Evolutionary conservation across 164 flowering plant species (phyloP), one percentile per base, ranked within the genome.

Genomic region (Cinnamomum chago): DNA sequence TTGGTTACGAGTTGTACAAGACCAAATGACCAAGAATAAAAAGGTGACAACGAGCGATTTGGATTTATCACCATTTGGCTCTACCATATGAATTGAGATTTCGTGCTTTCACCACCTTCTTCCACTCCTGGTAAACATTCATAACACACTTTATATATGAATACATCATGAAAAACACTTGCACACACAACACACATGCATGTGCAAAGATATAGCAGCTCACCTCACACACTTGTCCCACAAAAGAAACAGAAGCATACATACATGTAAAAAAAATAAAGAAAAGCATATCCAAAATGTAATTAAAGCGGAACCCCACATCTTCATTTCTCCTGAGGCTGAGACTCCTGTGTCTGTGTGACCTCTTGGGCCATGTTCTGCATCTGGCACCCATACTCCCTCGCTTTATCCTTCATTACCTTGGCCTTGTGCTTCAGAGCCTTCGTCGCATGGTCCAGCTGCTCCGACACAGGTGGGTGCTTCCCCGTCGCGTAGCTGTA

Each of bases 401-500:
- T 80, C 3, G 86, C 87, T 73, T 72, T 75, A 71, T 86, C 87
- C 81, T 80, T 82, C 81, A 84, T 78, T 70, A 84, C 86, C 58
- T 82, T 60, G 0, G 86, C 85, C 81, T 79, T 86, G 22, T 74
- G 70, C 0, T 82, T 83, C 68, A 86, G 72, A 82, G 75, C 80
- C 73, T 17, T 47, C 22, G 82, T 35, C 4, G 89, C 89, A 0
- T 70, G 67, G 62, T 86, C 87, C 66, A 86, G 50, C 74, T 82
- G 82, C 15, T 84, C 87, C 11, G 86, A 78, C 0, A 82, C 86
- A 0, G 76, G 80, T 2, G 86, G 85, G 76, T 83, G 89, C 24
- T 70, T 70, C 65, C 78, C 78, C 1, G 70, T 23, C 20, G 52
- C 70, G 74, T 70, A 76, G 30, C 27, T 60, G 68, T 79, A 77